Evolutionary conservation across 2,329 filamentous ascomycete species (phyloP).

Genomic region (Geosmithia flava): DNA sequence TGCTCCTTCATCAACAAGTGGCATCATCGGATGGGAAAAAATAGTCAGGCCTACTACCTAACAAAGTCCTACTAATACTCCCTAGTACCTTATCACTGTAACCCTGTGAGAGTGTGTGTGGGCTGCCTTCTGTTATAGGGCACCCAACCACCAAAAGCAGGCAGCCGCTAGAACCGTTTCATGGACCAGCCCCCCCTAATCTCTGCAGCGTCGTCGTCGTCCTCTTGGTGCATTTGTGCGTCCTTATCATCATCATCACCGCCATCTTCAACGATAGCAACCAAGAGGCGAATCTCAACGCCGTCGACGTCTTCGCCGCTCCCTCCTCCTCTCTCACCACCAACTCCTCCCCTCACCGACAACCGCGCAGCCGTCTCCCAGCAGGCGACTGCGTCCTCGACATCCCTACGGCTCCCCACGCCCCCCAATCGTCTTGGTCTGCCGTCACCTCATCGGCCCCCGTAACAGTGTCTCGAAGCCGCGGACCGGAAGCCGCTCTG

Average conservation of each 20-base stretch:
- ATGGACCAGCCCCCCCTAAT: neutral
- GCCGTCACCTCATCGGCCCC: constrained; percentile 1
- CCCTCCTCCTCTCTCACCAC: neutral
- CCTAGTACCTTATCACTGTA: too few relatives aligned
- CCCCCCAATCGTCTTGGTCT: constrained; percentile 1
- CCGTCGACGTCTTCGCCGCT: neutral
- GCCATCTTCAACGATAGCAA: neutral
- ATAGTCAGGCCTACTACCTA: too few relatives aligned
- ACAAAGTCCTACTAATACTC: neutral
- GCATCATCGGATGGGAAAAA: neutral
- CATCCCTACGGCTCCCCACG: constrained; percentile 5
- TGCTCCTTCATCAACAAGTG: neutral
- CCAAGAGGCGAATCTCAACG: neutral
- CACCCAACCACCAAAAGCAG: neutral
- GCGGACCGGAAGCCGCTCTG: neutral
- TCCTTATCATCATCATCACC: neutral
- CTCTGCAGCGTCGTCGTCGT: neutral
- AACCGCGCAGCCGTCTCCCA: constrained; percentile 3
- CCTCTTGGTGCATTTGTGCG: too few relatives aligned
- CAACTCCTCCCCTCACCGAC: too few relatives aligned
- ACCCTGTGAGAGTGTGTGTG: neutral
- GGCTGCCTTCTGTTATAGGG: neutral
- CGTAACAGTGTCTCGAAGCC: neutral
- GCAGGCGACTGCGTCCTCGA: constrained; percentile 3
- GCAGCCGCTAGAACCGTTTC: neutral